phyloP scores from a whole-genome alignment of 495 filamentous ascomycete genomes.

The Talaromyces ruber region DNA sequence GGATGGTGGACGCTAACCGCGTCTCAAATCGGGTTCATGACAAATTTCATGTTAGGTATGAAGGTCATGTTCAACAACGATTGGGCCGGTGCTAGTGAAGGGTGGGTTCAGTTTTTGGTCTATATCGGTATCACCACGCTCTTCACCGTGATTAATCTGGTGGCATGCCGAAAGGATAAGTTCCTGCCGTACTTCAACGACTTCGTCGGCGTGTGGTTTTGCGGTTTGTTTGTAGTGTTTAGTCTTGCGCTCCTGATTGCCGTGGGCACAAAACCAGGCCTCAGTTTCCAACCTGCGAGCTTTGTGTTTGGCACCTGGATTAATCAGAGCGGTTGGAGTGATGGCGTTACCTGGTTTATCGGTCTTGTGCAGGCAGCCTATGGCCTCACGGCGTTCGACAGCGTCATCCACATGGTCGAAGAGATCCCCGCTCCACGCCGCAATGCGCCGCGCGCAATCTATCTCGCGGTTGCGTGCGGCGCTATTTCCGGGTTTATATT shows the following conservation, averaged over 20 bases:
- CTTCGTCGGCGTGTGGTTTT: slow-evolving; percentile 40
- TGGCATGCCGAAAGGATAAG: slow-evolving; percentile 35
- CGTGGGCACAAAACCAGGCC: slow-evolving; percentile 27
- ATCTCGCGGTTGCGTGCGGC: slow-evolving; percentile 36
- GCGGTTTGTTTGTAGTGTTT: slow-evolving; percentile 33
- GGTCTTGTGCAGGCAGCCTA: slow-evolving; percentile 55
- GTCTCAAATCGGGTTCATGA: slow-evolving; percentile 39
- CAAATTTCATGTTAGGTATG: slow-evolving; percentile 37
- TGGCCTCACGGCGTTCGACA: slow-evolving; percentile 54
- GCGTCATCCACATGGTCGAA: slow-evolving; percentile 54
- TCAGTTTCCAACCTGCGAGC: slow-evolving; percentile 30
- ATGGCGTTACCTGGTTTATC: slow-evolving; percentile 55
- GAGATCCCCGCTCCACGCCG: slow-evolving; percentile 34
- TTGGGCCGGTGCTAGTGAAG: slow-evolving; percentile 26
- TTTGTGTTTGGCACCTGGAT: slow-evolving; percentile 51
- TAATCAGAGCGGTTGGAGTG: slow-evolving; percentile 55
- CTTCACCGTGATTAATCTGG: slow-evolving; percentile 33
- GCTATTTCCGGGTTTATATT: slow-evolving; percentile 60
- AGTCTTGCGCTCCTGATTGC: slow-evolving; percentile 34
- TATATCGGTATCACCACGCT: slow-evolving; percentile 30
- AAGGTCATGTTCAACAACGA: slow-evolving; percentile 31
- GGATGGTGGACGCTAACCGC: slow-evolving; percentile 41
- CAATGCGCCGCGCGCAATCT: slow-evolving; percentile 34
- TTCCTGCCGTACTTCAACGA: slow-evolving; percentile 39
- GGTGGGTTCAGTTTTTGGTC: slow-evolving; percentile 38